Evolutionary conservation across 805 yeast genomes (phyloP), one percentile per base, ranked within the genome.

Genomic region (Myxozyma mucilagina): DNA sequence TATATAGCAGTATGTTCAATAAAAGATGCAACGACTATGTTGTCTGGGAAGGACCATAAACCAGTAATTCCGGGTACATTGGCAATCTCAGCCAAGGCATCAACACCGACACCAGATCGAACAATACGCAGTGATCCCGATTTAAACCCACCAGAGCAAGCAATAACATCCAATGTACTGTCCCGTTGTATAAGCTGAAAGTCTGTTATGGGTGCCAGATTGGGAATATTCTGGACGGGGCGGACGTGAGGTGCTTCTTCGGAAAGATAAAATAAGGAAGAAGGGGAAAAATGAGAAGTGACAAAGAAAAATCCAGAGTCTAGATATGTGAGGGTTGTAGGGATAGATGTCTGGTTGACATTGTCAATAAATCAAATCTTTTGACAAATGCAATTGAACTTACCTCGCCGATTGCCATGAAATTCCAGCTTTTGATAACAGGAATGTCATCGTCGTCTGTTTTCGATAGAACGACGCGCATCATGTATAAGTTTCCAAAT

Each of bases 111-210:
- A 11, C 68, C 66, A 14, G 60, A 45, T 6, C 62, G 57, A 11
- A 66, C 57, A 13, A 66, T 49, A 5, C 68, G 39, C 8, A 66
- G 47, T 8, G 66, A 55, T 16, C 69, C 69, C 1, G 65, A 60
- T 53, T 56, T 61, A 42, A 66, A 65, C n/a, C 60, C 69, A 16
- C 68, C 68, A 7, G 66, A 61, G 57, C 69, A 66, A 0, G 68
- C 65, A 11, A 66, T 45, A 5, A 66, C 56, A 38, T 60, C 64
- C 4, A 53, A 39, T 8, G 65, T 13, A 24, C 49, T 53, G 14
- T 63, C 67, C 10, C 60, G 50, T 24, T 29, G 32, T 16, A 59
- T 45, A 5, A 64, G 59, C 32, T 54, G 59, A 34, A 66, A 66
- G 35, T 66, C 69, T 14, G 68, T 59, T 24, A 66, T 66, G 6